Base-by-base conservation (phyloP, 192 early-diverging fungal species). In the Thamnidium elegans region DNA sequence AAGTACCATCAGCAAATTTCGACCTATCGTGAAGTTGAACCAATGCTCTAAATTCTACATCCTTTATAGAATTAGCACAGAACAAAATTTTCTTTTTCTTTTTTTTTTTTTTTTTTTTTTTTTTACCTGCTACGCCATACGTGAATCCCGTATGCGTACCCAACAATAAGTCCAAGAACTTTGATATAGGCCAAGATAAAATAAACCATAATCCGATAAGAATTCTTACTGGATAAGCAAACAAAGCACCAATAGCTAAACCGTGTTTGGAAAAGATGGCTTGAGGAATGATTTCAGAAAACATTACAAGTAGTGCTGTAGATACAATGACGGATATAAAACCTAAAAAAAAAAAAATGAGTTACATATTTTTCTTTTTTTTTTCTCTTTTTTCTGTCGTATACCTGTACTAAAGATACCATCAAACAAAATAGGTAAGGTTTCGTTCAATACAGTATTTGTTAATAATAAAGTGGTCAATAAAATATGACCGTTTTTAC, bases 261-360 rank as follows among this genome's bases (percentile, higher is more conserved):
- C 96, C 94, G 71, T 96, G 87, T 8, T 90, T 82, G 7, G 93
- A 86, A 63, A 94, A 96, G 7, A 96, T 78, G 9, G 94, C 89
- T 66, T 96, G 94, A 19, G 96, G 94, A 59, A 98, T 90, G 55
- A 97, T 92, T 77, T 97, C 95, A 50, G 92, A 93, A 78, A 95
- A 98, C 31, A 98, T 72, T 11, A 98, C 90, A 52, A 98, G 87
- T 15, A 94, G 65, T 0, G 79, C 84, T 6, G 90, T 96, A 4
- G 94, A 96, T 3, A 84, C 81, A 11, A 98, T 63, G 50, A 98
- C 82, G 1, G 94, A 94, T 39, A 85, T 86, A 55, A 89, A 67
- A 0, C 92, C 93, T 50, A 51, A 3, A 52, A 63, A 21, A 46
- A 2, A 19, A 45, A 42, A 43, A 44, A 10, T 21, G 10, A 23